These are phyloP conservation scores for Albophoma yamanashiensis DNA, from an alignment of 2,329 filamentous ascomycete species.

Conservation along the genomic window DNA sequence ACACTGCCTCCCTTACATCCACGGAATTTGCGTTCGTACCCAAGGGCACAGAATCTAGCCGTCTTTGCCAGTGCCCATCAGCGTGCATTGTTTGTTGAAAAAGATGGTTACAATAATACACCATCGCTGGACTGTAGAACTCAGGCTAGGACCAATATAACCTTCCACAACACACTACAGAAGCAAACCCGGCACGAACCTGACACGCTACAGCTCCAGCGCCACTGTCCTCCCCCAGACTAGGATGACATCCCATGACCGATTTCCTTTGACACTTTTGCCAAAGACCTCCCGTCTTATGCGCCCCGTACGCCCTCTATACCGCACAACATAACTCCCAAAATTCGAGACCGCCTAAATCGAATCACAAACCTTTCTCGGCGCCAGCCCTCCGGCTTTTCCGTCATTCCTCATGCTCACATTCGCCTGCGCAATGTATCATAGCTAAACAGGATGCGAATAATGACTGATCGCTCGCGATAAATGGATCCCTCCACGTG, in stretches of 20 bases:
- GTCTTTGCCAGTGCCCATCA: neutral
- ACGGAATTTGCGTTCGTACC: neutral
- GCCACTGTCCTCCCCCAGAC: neutral
- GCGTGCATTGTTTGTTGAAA: neutral
- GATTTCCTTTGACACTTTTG: neutral
- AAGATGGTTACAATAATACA: neutral
- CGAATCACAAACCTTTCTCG: neutral
- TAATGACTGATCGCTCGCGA: neutral
- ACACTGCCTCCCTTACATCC: neutral
- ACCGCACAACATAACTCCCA: neutral
- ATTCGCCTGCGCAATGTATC: neutral
- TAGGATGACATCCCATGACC: neutral
- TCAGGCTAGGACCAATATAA: neutral
- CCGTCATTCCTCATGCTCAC: neutral
- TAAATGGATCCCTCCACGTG: neutral
- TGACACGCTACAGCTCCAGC: neutral
- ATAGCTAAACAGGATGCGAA: neutral
- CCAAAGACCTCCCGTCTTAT: neutral
- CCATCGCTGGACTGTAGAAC: neutral
- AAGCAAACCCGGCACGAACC: neutral
- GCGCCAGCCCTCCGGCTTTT: neutral
- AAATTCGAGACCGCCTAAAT: neutral
- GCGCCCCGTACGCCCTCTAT: constrained; percentile 2
- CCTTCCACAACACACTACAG: neutral
- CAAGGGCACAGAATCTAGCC: neutral